Conservation (phyloP, 805 yeast genomes). For the Lipomyces yamanashiensis region DNA sequence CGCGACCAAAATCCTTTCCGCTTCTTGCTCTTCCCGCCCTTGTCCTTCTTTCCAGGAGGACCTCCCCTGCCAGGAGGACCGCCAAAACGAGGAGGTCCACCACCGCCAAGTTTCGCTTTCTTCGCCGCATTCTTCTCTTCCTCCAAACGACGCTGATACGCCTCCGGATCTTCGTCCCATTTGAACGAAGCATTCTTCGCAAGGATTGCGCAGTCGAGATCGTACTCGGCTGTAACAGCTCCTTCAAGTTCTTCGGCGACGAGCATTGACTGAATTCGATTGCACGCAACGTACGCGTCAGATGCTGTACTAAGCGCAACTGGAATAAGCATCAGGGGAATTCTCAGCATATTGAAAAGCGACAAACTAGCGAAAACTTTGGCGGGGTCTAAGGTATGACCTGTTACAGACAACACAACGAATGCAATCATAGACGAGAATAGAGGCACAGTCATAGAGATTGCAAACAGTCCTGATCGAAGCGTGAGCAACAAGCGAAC, state of each 20-base stretch:
- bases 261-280: conserved; percentile 58
- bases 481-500: conserved; percentile 67
- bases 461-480: conserved; percentile 66
- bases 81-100: background rate
- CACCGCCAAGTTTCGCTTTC: conserved; percentile 1
- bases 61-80: background rate
- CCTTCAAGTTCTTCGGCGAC: conserved; percentile 51
- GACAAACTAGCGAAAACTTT: conserved; percentile 72
- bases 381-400: conserved; percentile 57
- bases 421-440: conserved; percentile 71
- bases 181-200: conserved; percentile 61
- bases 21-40: background rate
- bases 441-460: conserved; percentile 69
- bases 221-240: conserved; percentile 44
- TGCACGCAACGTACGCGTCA: conserved; percentile 64
- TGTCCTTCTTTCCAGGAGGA: conserved; percentile 1
- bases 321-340: conserved; percentile 68
- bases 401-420: conserved; percentile 53
- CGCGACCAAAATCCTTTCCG: conserved; percentile 4
- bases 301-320: conserved; percentile 63
- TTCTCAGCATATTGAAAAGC: conserved; percentile 64
- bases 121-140: conserved; percentile 3
- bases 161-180: conserved; percentile 62
- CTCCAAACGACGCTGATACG: conserved; percentile 32
- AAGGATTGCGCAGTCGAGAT: conserved; percentile 53